Base-by-base conservation (phyloP, 176 grass and related monocot species). In the Eleusine coracana region DNA sequence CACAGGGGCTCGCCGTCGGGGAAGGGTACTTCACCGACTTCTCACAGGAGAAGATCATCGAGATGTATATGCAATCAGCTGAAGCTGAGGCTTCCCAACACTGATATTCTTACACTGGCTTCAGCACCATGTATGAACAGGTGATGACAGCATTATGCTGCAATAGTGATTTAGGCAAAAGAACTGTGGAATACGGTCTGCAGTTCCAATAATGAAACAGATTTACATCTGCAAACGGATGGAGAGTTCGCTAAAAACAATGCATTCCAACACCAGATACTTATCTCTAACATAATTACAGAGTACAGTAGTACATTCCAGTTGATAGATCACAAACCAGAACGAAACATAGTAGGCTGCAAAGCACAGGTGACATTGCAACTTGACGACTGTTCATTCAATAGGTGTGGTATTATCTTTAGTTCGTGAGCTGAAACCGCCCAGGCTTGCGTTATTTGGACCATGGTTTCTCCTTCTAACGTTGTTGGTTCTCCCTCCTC, bases 1-100 rank as follows among this genome's bases (percentile, higher is more conserved):
- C 70, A n/a, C 44, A 86, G 45, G 96, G 82, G 1, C 18, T 98
- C 59, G 15, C 27, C 29, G 86, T 80, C 13, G 92, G 82, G 37
- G 21, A 95, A 51, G 96, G 92, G 0, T 98, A 98, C 81, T 91
- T 86, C 85, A 93, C 92, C 0, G 92, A 95, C 66, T 93, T 88
- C 52, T 92, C 87, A 1, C 72, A 74, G 63, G 85, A 91, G 17
- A 87, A 86, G 42, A 79, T 93, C 66, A 44, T 91, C 3, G 79
- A 91, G 29, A 40, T 86, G 49, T 91, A 91, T n/a, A 0, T 71
- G 7, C 62, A 86, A 41, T 82, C 78, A 2, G 70, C 71, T 55
- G 64, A 71, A 39, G 5, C 11, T 2, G 12, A 36, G 13, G 36
- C 0, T 14, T 63, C 52, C 18, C 16, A 25, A 23, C 80, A 50